Base-by-base conservation (phyloP, 352 stramenopile species). In the Bremia lactucae region DNA sequence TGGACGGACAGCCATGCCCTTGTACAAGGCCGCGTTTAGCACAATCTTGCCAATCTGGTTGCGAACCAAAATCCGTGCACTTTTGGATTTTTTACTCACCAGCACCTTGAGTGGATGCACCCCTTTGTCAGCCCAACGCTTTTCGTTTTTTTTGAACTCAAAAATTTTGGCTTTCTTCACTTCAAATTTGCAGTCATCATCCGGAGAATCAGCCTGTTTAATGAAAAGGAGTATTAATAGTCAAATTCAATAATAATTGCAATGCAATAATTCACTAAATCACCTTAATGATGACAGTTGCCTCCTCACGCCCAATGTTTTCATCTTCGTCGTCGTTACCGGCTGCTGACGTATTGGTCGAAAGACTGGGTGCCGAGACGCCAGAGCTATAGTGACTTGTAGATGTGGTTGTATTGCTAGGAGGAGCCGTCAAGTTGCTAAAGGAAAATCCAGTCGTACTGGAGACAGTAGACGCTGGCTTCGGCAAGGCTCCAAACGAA, bases 21-120 rank as follows among this genome's bases (percentile, higher is more conserved):
- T 87, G 66, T 89, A 93, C 36, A 93, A 43, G 18, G 65, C 58
- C 21, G 80, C 60, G 52, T 93, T 93, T 42, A 93, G 38, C 42
- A 93, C 77, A 47, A 93, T 76, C 68, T 90, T 93, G 50, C 80
- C 80, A 38, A 90, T 93, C 50, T 83, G 56, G 33, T 93, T 90
- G 31, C 80, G 77, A 28, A 87, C 64, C 16, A 93, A 49, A 41
- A 93, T 83, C 2, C 80, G 54, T 10, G 60, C 65, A 36, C 66
- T 74, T 50, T 82, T 82, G n/a, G 64, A 79, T 14, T 59, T 49
- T 48, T 89, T 88, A 65, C 74, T 80, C 8, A 84, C 55, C 0
- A 93, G 69, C 16, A 93, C 60, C 46, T 90, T 75, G 39, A 93
- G 65, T 20, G 77, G 74, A 38, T 93, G 77, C 33, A 76, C 60